Percentiles rank a stretch among this genome's conserved stretches.
These are phyloP conservation scores for Sophora flavescens DNA, from an alignment of 306 rosid genomes.

Conservation along the genomic window DNA sequence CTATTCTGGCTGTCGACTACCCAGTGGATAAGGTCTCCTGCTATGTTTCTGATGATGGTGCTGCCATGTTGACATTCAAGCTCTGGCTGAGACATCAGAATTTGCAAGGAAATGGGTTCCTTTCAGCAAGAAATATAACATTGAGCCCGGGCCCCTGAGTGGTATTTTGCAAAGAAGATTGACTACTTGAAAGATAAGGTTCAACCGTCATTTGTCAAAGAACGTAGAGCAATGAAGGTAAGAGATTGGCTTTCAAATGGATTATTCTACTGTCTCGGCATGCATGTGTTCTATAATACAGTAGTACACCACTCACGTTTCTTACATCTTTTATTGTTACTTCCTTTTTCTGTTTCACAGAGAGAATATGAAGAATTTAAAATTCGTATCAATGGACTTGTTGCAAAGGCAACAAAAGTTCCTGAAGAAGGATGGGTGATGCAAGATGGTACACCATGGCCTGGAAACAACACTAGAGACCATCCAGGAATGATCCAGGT, in stretches of 20 bases:
- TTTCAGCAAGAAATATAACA: conserved; percentile 76
- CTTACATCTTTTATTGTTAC: conserved; percentile 17
- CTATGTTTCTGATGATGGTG: conserved; percentile 95
- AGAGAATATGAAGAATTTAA: conserved; percentile 94
- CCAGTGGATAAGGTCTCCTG: conserved; percentile 94
- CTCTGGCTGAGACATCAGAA: conserved; percentile 84
- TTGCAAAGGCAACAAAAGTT: conserved; percentile 76
- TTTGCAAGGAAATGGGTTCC: conserved; percentile 94
- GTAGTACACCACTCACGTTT: neutral
- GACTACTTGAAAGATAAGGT: conserved; percentile 94
- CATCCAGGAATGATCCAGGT: conserved; percentile 99
- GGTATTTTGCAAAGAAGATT: conserved; percentile 86
- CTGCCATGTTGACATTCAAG: conserved; percentile 92
- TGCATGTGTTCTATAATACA: neutral
- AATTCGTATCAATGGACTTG: conserved; percentile 80
- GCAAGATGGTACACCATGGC: conserved; percentile 99
- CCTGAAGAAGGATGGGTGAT: conserved; percentile 96
- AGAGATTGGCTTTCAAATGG: conserved; percentile 34
- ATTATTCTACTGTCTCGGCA: neutral
- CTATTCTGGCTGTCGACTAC: conserved; percentile 90
- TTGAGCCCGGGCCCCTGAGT: conserved; percentile 93
- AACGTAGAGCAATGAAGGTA: conserved; percentile 94
- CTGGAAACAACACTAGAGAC: conserved; percentile 93
- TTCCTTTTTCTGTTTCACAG: conserved; percentile 51
- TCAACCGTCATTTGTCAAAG: conserved; percentile 88